These are phyloP conservation scores for Excoecaria agallocha DNA, from an alignment of 345 rosid genomes.

Conservation along the genomic window DNA sequence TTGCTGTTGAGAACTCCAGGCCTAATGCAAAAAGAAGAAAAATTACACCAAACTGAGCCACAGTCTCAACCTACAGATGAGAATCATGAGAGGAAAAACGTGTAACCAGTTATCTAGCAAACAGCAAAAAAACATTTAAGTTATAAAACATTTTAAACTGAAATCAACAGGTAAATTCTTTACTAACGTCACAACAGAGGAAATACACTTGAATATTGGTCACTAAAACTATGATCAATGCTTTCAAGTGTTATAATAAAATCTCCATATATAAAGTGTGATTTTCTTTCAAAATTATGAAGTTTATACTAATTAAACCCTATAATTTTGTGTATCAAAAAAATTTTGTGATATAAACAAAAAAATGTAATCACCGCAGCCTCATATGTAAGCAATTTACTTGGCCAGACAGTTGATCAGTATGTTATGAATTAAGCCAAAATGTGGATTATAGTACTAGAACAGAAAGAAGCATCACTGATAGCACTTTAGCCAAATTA, in stretches of 20 bases:
- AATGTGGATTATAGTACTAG: neutral
- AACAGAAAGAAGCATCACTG: neutral
- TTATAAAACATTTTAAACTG: neutral
- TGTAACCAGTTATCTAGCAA: neutral
- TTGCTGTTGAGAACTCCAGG: conserved; percentile 77
- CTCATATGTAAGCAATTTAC: neutral
- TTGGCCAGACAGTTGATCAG: neutral
- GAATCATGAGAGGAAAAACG: conserved; percentile 4
- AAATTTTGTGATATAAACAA: neutral
- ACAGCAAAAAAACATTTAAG: neutral
- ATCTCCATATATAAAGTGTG: neutral
- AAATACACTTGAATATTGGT: neutral
- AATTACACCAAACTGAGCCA: conserved; percentile 97
- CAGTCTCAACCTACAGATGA: conserved; percentile 77
- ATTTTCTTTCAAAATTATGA: neutral
- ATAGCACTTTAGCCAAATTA: neutral
- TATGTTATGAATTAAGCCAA: neutral
- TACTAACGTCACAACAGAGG: conserved; percentile 10
- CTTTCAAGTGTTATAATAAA: neutral
- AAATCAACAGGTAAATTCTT: too few relatives aligned
- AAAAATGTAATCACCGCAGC: neutral
- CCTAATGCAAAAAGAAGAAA: conserved; percentile 95
- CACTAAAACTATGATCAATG: conserved; percentile 5
- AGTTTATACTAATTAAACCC: neutral
- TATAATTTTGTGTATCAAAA: neutral